Evolutionary conservation across 164 flowering plant species (phyloP).

Genomic region (Platanus orientalis): DNA sequence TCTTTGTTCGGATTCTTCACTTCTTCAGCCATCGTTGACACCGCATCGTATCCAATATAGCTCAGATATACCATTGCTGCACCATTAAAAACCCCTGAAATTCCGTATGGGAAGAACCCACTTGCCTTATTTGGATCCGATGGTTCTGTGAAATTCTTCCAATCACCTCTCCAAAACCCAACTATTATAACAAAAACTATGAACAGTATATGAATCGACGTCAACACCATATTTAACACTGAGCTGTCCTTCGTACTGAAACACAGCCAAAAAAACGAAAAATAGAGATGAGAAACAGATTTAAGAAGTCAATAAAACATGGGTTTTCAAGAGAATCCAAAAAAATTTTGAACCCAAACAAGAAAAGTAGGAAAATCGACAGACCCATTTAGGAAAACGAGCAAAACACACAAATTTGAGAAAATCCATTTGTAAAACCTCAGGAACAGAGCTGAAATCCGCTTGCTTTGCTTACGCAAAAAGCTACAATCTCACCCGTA

Average conservation of each 20-base stretch:
- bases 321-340: too few species aligned
- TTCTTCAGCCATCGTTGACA: conserved; percentile 88
- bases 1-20: conserved; percentile 56
- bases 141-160: conserved; percentile 39
- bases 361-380: neutral
- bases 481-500: too few species aligned
- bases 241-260: conserved; percentile 95
- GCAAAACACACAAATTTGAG: too few species aligned
- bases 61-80: conserved; percentile 77
- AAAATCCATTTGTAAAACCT: too few species aligned
- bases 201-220: conserved; percentile 70
- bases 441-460: too few species aligned
- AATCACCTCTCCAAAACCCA: conserved; percentile 62
- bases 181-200: conserved; percentile 61
- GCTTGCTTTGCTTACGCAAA: too few species aligned
- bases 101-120: conserved; percentile 63
- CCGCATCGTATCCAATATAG: conserved; percentile 88
- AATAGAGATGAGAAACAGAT: conserved; percentile 10
- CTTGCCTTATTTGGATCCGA: conserved; percentile 8
- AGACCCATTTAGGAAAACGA: neutral
- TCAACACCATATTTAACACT: conserved; percentile 66
- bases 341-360: neutral
- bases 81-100: conserved; percentile 60
- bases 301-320: neutral
- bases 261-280: conserved; percentile 14